phyloP scores from a whole-genome alignment of 163 green algal species.

The Coccomyxa subellipsoidea region DNA sequence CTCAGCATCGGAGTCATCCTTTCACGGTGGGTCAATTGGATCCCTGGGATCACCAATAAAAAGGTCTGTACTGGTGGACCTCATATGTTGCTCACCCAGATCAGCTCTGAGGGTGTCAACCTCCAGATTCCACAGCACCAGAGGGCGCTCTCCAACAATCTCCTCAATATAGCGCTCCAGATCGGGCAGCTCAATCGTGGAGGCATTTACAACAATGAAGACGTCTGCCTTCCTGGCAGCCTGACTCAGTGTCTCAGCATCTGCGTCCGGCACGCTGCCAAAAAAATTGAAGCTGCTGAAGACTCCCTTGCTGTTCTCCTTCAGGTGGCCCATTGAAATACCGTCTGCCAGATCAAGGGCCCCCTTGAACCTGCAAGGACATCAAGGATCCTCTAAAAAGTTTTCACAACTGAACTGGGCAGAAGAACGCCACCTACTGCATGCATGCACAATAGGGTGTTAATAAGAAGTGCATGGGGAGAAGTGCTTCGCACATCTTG shows the following conservation, averaged over 20 bases:
- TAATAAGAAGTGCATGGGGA: too few species aligned
- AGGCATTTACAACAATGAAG: constrained; percentile 40
- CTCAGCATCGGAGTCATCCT: background rate
- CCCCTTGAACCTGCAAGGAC: constrained; percentile 66
- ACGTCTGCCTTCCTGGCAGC: constrained; percentile 42
- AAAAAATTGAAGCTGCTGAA: constrained; percentile 30
- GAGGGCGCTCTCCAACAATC: constrained; percentile 42
- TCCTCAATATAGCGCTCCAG: constrained; percentile 53
- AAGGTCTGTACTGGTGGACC: background rate
- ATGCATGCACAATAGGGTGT: too few species aligned
- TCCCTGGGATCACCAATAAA: too few species aligned
- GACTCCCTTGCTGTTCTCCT: constrained; percentile 47
- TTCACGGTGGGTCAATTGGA: too few species aligned
- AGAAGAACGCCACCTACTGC: too few species aligned
- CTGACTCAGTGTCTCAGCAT: constrained; percentile 13
- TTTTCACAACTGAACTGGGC: too few species aligned
- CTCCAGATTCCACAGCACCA: constrained; percentile 95
- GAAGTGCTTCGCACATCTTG: too few species aligned
- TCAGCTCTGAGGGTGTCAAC: constrained; percentile 92
- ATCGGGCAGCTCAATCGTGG: constrained; percentile 70
- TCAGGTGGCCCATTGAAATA: constrained; percentile 77
- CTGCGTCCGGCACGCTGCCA: background rate
- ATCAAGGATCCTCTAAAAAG: too few species aligned
- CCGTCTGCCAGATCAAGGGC: constrained; percentile 57
- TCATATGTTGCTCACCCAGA: constrained; percentile 44